Evolutionary conservation across 2,329 filamentous ascomycete species (phyloP).

Genomic region (Sporothrix globosa): DNA sequence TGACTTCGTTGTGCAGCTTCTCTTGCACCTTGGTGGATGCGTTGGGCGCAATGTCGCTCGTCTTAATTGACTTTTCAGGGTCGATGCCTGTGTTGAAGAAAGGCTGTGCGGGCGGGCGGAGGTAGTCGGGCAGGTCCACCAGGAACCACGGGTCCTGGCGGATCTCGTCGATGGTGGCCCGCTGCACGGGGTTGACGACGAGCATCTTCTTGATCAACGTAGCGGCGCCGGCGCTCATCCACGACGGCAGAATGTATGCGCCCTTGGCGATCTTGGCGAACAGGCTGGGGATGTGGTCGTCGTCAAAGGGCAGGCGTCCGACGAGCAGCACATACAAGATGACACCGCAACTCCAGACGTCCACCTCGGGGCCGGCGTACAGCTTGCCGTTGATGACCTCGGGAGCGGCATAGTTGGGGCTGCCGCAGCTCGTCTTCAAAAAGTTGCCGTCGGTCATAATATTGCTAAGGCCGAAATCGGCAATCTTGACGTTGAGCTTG

Average conservation of each 20-base stretch:
- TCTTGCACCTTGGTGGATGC: conserved; percentile 80
- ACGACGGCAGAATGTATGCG: conserved; percentile 87
- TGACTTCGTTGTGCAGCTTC: conserved; percentile 87
- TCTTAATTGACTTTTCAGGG: conserved; percentile 86
- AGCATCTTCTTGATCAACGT: conserved; percentile 89
- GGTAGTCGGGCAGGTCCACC: conserved; percentile 81
- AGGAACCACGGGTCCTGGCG: conserved; percentile 92
- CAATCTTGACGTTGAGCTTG: conserved; percentile 97
- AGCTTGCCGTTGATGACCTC: conserved; percentile 98
- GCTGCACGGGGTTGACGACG: conserved; percentile 90
- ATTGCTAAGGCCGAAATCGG: conserved; percentile 97
- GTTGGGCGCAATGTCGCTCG: conserved; percentile 76
- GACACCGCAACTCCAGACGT: conserved; percentile 96
- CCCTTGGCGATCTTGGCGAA: conserved; percentile 98
- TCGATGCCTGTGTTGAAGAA: conserved; percentile 94
- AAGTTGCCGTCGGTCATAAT: conserved; percentile 99
- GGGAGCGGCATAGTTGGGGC: conserved; percentile 95
- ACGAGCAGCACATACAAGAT: conserved; percentile 84
- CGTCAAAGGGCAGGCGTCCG: conserved; percentile 89
- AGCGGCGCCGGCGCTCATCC: conserved; percentile 83
- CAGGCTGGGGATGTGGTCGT: conserved; percentile 95
- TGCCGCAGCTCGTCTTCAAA: conserved; percentile 96
- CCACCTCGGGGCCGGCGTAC: conserved; percentile 95
- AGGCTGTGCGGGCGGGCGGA: conserved; percentile 85
- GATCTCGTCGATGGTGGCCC: conserved; percentile 93